These are phyloP conservation scores for Rozella allomycis DNA, from an alignment of 371 early-diverging fungal species.

Conservation along the genomic window DNA sequence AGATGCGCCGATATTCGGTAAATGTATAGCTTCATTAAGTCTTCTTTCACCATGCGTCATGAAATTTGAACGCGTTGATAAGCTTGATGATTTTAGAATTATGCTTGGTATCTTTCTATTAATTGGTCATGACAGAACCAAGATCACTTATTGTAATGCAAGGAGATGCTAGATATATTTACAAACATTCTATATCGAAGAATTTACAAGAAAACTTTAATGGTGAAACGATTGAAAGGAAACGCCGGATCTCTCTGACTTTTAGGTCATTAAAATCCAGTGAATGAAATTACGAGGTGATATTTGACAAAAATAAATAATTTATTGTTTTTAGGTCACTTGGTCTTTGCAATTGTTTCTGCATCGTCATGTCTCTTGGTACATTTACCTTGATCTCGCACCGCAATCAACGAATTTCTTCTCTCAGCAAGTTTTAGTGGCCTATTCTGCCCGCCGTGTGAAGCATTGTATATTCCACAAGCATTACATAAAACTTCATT, in stretches of 20 bases:
- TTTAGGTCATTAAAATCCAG: too few relatives aligned
- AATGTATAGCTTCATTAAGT: constrained; percentile 35
- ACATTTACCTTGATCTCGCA: too few relatives aligned
- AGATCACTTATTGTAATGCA: constrained; percentile 42
- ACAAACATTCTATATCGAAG: constrained; percentile 43
- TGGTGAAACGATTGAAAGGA: constrained; percentile 11
- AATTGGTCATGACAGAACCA: constrained; percentile 14
- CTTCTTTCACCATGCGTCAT: constrained; percentile 42
- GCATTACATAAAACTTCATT: constrained; percentile 65
- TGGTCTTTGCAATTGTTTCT: too few relatives aligned
- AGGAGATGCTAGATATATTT: constrained; percentile 33
- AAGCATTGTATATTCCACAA: constrained; percentile 66
- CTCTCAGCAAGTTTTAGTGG: too few relatives aligned
- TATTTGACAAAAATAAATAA: too few relatives aligned
- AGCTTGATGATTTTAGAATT: constrained; percentile 4
- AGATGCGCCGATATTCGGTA: constrained; percentile 44
- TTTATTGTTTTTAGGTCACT: too few relatives aligned
- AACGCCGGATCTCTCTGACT: constrained; percentile 21
- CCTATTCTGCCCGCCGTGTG: too few relatives aligned
- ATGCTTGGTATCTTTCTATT: neutral
- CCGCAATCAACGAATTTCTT: too few relatives aligned
- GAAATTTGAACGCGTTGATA: constrained; percentile 23
- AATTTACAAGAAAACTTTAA: constrained; percentile 19
- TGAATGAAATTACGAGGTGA: too few relatives aligned
- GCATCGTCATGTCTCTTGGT: too few relatives aligned